phyloP scores from a whole-genome alignment of 345 rosid genomes.

The Pistacia vera region DNA sequence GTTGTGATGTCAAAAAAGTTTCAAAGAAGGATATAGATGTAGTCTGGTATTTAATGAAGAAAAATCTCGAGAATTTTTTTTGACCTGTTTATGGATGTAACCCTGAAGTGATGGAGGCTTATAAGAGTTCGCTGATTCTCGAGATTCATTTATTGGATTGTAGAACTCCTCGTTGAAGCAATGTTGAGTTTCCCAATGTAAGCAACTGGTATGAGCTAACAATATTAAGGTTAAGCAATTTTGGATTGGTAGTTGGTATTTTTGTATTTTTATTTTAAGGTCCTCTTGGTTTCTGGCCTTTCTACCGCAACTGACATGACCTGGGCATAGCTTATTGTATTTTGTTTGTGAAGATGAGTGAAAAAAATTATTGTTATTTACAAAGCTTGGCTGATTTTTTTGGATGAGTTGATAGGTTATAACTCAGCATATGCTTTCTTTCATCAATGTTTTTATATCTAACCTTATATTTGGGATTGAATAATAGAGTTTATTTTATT shows the following conservation, averaged over 20 bases:
- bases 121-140: background rate
- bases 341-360: background rate
- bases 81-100: constrained; percentile 15
- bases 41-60: background rate
- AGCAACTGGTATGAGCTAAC: background rate
- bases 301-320: background rate
- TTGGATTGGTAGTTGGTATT: background rate
- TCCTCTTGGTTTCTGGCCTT: background rate
- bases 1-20: constrained; percentile 25
- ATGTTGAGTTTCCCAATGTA: background rate
- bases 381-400: background rate
- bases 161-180: background rate
- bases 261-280: background rate
- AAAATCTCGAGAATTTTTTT: constrained; percentile 20
- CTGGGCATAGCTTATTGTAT: background rate
- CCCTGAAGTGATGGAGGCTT: constrained; percentile 30
- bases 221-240: background rate
- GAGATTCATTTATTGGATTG: background rate
- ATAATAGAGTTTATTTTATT: no score
- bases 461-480: background rate
- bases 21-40: constrained; percentile 10
- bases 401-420: background rate
- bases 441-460: background rate
- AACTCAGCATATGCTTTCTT: background rate
- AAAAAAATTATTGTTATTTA: background rate